Evolutionary conservation across 2,329 filamentous ascomycete species (phyloP).

Genomic region (Diaporthe citriasiana): DNA sequence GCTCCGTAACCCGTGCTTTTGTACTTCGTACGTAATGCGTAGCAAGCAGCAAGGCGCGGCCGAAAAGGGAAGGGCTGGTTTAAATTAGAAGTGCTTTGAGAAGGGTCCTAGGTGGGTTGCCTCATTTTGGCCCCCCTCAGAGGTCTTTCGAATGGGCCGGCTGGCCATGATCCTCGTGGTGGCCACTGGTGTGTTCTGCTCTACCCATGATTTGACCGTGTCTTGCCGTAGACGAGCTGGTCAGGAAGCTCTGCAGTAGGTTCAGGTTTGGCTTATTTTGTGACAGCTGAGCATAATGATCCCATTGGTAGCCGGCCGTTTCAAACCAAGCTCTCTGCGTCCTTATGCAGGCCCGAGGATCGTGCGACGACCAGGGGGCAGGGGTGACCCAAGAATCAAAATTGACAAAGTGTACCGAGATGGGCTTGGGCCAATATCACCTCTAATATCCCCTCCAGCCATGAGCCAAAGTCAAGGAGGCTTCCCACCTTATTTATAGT

Average conservation of each 20-base stretch:
- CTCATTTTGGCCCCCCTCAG: constrained; percentile 25
- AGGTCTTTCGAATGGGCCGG: background rate
- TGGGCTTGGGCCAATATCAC: background rate
- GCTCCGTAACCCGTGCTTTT: background rate
- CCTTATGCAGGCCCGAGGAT: background rate
- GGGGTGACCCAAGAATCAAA: constrained; percentile 12
- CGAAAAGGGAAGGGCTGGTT: constrained; percentile 24
- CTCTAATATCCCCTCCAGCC: background rate
- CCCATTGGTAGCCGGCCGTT: constrained; percentile 6
- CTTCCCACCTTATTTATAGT: background rate
- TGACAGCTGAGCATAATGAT: background rate
- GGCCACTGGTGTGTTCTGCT: background rate
- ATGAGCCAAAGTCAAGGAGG: background rate
- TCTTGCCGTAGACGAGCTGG: background rate
- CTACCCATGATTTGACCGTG: background rate
- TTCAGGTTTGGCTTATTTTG: background rate
- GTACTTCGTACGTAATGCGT: constrained; percentile 13
- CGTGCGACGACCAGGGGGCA: constrained; percentile 5
- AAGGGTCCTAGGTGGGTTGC: constrained; percentile 28
- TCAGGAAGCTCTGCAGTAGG: background rate
- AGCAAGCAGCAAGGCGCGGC: background rate
- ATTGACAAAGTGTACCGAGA: constrained; percentile 25
- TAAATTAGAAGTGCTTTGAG: constrained; percentile 18
- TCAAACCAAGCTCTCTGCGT: constrained; percentile 14
- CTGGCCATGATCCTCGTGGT: background rate